Evolutionary conservation across 768 basidiomycete genomes (phyloP).

Genomic region (Boletus rubropictus): DNA sequence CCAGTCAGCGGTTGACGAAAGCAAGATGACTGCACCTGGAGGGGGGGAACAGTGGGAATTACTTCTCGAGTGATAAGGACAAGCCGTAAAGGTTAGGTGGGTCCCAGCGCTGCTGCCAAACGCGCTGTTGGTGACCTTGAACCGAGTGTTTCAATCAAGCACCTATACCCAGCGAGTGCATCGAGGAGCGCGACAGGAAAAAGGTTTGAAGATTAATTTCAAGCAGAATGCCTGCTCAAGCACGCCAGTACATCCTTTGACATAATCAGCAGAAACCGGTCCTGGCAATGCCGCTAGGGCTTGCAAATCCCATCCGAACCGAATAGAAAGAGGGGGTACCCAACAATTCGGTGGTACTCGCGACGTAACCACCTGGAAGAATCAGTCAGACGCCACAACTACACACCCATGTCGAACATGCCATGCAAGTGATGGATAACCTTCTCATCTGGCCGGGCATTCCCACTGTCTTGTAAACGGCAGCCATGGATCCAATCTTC

Average conservation of each 20-base stretch:
- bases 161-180: conserved; percentile 5
- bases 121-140: background rate
- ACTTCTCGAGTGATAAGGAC: background rate
- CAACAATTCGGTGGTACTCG: too few relatives aligned
- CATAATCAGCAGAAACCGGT: background rate
- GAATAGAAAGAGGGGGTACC: background rate
- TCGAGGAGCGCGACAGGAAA: conserved; percentile 1
- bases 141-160: conserved; percentile 1
- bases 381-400: background rate
- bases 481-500: conserved; percentile 1
- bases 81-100: background rate
- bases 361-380: background rate
- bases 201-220: background rate
- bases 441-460: background rate
- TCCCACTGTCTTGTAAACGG: conserved; percentile 1
- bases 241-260: background rate
- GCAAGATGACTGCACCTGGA: background rate
- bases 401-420: background rate
- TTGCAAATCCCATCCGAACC: conserved; percentile 1
- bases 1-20: background rate
- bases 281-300: background rate
- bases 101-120: conserved; percentile 2
- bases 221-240: conserved; percentile 1
- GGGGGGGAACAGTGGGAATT: background rate
- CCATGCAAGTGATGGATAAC: conserved; percentile 7